Evolutionary conservation across 108 stramenopile genomes (phyloP).

Genomic region (Stephanodiscus triporus): DNA sequence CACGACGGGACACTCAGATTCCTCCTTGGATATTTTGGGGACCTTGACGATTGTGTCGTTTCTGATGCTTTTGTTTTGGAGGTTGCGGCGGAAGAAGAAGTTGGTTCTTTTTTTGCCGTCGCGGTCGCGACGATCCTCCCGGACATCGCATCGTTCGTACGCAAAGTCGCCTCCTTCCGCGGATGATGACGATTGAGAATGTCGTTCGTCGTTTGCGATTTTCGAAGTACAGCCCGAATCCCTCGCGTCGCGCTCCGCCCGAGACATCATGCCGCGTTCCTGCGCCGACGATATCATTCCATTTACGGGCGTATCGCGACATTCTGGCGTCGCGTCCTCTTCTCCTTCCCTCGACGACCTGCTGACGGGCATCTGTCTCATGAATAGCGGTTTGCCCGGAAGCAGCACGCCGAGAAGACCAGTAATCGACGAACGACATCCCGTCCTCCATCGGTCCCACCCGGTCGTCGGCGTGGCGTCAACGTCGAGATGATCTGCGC

Average conservation of each 20-base stretch:
- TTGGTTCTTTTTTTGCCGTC: not conserved
- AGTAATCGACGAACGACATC: too few species aligned
- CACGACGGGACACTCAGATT: conserved; percentile 35
- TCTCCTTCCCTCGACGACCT: too few species aligned
- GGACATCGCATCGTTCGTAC: not conserved
- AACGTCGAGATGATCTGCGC: too few species aligned
- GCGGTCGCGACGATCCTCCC: not conserved
- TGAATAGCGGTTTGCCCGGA: too few species aligned
- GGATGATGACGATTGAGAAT: not conserved
- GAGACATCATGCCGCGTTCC: not conserved
- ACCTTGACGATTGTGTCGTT: not conserved
- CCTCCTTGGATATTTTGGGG: conserved; percentile 24
- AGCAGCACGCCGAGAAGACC: too few species aligned
- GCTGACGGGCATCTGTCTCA: too few species aligned
- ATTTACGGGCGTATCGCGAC: not conserved
- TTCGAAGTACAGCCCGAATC: not conserved
- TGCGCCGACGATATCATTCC: not conserved
- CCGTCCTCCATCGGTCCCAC: too few species aligned
- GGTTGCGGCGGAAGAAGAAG: conserved; percentile 4
- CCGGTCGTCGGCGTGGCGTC: too few species aligned
- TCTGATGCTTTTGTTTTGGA: not conserved
- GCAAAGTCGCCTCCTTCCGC: not conserved
- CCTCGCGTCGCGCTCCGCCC: not conserved
- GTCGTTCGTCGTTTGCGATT: not conserved
- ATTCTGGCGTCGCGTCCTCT: not conserved